Evolutionary conservation across 2,329 filamentous ascomycete species (phyloP).

Genomic region (Alternaria hordeiaustralica): DNA sequence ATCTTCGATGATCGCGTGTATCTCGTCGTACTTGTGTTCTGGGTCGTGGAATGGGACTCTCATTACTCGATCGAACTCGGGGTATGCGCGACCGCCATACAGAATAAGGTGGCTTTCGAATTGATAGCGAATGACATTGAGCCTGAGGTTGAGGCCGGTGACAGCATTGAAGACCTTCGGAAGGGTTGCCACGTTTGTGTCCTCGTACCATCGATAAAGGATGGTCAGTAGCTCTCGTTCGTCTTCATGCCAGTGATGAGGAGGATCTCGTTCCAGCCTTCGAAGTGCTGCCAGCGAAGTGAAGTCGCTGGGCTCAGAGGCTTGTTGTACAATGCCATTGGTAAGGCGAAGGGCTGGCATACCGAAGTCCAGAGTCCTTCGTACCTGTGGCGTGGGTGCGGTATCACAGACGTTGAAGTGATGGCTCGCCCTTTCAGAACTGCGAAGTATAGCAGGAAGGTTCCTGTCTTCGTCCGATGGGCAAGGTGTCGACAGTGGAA

Average conservation of each 20-base stretch:
- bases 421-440: too few species aligned
- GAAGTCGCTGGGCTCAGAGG: background rate
- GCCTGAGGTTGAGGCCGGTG: background rate
- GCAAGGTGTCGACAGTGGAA: background rate
- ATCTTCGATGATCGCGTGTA: constrained; percentile 4
- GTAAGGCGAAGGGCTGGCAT: background rate
- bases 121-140: background rate
- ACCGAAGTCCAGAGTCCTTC: background rate
- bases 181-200: background rate
- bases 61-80: background rate
- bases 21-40: background rate
- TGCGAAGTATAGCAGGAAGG: background rate
- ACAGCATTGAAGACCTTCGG: constrained; percentile 16
- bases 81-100: constrained; percentile 10
- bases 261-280: background rate
- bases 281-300: background rate
- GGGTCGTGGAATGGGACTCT: constrained; percentile 17
- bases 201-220: constrained; percentile 13
- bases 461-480: background rate
- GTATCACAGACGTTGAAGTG: rapidly evolving
- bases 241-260: constrained; percentile 5
- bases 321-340: background rate
- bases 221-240: constrained; percentile 14
- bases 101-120: constrained; percentile 13
- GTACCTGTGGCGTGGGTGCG: background rate